Evolutionary conservation across 257 asterid genomes (phyloP).

Genomic region (Leptodermis oblonga): DNA sequence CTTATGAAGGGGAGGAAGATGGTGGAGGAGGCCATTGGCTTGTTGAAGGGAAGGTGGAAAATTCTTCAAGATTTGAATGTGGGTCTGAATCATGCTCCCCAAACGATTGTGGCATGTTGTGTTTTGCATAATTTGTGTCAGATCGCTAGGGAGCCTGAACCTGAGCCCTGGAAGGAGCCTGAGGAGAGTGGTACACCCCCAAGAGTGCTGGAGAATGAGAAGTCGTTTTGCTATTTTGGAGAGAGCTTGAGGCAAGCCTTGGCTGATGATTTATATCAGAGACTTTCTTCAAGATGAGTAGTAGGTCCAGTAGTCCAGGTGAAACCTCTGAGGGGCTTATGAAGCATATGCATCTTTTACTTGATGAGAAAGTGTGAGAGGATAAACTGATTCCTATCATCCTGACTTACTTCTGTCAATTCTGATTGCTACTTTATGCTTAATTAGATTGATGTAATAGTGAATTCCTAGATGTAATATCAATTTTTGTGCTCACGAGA

Average conservation of each 20-base stretch:
- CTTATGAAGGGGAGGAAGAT: conserved; percentile 68
- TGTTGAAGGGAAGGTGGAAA: conserved; percentile 97
- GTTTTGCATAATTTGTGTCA: conserved; percentile 96
- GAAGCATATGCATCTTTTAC: conserved; percentile 10
- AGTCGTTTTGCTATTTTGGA: conserved; percentile 64
- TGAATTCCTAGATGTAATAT: conserved; percentile 4
- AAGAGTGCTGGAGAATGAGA: conserved; percentile 77
- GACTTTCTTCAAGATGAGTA: conserved; percentile 73
- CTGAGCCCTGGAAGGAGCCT: conserved; percentile 93
- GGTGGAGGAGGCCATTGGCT: conserved; percentile 89
- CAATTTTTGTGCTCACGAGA: background rate
- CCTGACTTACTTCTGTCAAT: conserved; percentile 24
- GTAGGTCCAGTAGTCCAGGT: background rate
- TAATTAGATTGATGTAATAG: conserved; percentile 12
- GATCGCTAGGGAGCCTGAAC: conserved; percentile 96
- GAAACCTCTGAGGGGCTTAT: background rate
- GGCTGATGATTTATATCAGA: conserved; percentile 89
- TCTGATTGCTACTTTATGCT: conserved; percentile 8
- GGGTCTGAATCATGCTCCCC: conserved; percentile 89
- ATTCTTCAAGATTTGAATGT: conserved; percentile 86
- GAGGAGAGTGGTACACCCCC: conserved; percentile 85
- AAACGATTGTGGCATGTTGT: conserved; percentile 91
- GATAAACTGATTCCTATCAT: conserved; percentile 19
- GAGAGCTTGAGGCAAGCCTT: conserved; percentile 74
- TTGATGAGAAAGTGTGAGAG: conserved; percentile 29